Percentiles rank a stretch among this genome's conserved stretches.
Evolutionary conservation across 495 filamentous ascomycete species (phyloP).

Genomic region (Podospora comata): DNA sequence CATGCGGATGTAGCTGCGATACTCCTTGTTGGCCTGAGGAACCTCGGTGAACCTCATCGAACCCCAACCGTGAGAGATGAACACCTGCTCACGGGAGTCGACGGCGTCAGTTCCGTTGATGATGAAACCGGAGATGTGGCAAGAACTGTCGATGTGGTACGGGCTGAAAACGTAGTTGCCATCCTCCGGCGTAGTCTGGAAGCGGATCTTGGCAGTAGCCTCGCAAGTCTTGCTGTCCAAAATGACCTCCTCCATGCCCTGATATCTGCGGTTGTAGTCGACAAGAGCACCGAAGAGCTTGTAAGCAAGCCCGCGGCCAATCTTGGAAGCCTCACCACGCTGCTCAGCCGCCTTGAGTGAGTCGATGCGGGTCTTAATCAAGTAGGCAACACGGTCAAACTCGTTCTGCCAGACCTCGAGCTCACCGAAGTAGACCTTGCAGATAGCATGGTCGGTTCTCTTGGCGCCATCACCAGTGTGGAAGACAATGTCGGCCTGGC

Average conservation of each 20-base stretch:
- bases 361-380: slow-evolving; percentile 54
- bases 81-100: slow-evolving; percentile 67
- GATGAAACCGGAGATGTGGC: slow-evolving; percentile 71
- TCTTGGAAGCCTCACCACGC: slow-evolving; percentile 53
- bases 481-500: slow-evolving; percentile 41
- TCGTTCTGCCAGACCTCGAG: slow-evolving; percentile 48
- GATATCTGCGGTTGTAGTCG: slow-evolving; percentile 64
- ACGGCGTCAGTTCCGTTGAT: slow-evolving; percentile 74
- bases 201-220: slow-evolving; percentile 65
- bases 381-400: slow-evolving; percentile 55
- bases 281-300: slow-evolving; percentile 70
- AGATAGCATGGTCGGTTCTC: slow-evolving; percentile 50
- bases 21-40: slow-evolving; percentile 60
- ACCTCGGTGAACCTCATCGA: slow-evolving; percentile 66
- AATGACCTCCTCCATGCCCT: slow-evolving; percentile 73
- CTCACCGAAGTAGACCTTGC: slow-evolving; percentile 48
- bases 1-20: slow-evolving; percentile 71
- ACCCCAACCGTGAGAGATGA: slow-evolving; percentile 78
- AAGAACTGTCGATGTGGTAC: slow-evolving; percentile 69
- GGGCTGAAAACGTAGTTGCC: slow-evolving; percentile 66
- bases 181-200: slow-evolving; percentile 56
- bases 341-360: slow-evolving; percentile 49
- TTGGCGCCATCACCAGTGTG: slow-evolving; percentile 42
- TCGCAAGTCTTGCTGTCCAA: slow-evolving; percentile 69
- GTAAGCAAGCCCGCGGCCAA: slow-evolving; percentile 71